Conservation (phyloP, 306 rosid species). For the Sindora glabra region DNA sequence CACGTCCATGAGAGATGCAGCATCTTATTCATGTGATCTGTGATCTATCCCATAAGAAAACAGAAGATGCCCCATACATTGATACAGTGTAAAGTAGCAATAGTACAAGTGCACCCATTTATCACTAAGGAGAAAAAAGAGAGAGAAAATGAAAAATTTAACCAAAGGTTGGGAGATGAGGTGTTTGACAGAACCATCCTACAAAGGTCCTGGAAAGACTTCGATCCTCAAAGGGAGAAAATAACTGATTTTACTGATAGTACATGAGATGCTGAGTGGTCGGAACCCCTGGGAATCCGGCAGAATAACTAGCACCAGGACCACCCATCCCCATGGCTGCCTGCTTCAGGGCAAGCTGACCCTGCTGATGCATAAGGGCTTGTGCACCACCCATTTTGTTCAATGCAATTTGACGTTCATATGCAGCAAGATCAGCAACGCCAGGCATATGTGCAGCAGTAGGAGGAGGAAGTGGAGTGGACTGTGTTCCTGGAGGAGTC, state of each 20-base stretch:
- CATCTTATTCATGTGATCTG: too few species aligned
- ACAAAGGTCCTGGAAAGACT: too few species aligned
- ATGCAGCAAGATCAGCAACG: slow-evolving; percentile 43
- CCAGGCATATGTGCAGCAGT: slow-evolving; percentile 39
- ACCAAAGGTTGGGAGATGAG: too few species aligned
- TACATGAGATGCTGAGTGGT: slow-evolving; percentile 74
- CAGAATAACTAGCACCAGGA: slow-evolving; percentile 53
- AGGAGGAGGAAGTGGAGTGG: slow-evolving; percentile 78
- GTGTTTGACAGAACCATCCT: too few species aligned
- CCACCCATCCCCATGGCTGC: slow-evolving; percentile 84
- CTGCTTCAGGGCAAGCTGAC: slow-evolving; percentile 63
- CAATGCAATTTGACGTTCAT: slow-evolving; percentile 67
- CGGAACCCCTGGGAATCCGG: slow-evolving; percentile 46
- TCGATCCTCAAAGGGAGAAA: too few species aligned
- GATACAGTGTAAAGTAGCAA: too few species aligned
- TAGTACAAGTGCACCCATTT: too few species aligned
- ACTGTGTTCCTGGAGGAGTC: slow-evolving; percentile 76
- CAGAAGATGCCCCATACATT: too few species aligned
- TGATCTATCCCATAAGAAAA: too few species aligned
- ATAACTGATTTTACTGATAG: slow-evolving; percentile 55
- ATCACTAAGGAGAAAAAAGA: too few species aligned
- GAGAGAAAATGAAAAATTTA: too few species aligned
- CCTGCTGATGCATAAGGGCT: slow-evolving; percentile 74
- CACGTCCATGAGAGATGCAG: too few species aligned
- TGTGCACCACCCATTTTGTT: slow-evolving; percentile 71